phyloP scores from a whole-genome alignment of 805 yeast genomes.

The Monosporozyma solicola region DNA sequence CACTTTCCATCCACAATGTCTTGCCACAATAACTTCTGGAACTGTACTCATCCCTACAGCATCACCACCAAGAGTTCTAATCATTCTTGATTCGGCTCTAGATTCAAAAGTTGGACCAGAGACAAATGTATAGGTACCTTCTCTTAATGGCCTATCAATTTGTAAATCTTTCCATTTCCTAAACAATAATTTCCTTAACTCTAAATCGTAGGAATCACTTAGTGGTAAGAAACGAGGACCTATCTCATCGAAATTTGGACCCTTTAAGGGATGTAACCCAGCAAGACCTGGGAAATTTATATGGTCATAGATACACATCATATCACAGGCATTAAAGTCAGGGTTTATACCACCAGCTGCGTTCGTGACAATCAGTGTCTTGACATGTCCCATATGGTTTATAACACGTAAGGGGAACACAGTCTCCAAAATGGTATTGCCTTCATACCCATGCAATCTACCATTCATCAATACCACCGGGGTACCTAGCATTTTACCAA shows the following conservation, averaged over 20 bases:
- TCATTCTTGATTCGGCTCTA: slow-evolving; percentile 80
- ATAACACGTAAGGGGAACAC: slow-evolving; percentile 82
- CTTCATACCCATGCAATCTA: slow-evolving; percentile 86
- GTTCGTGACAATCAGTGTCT: slow-evolving; percentile 72
- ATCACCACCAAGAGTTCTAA: slow-evolving; percentile 72
- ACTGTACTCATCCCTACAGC: slow-evolving; percentile 98
- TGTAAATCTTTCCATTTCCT: slow-evolving; percentile 42
- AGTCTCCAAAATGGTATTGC: slow-evolving; percentile 71
- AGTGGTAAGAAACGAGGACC: slow-evolving; percentile 87
- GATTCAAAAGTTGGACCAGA: slow-evolving; percentile 94
- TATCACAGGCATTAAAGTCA: slow-evolving; percentile 66
- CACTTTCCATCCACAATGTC: slow-evolving; percentile 77
- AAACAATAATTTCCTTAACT: slow-evolving; percentile 54
- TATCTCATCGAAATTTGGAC: slow-evolving; percentile 67
- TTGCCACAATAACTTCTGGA: slow-evolving; percentile 88
- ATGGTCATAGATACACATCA: slow-evolving; percentile 87
- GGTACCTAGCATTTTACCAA: slow-evolving; percentile 63
- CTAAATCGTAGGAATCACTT: slow-evolving; percentile 81
- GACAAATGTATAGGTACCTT: slow-evolving; percentile 78
- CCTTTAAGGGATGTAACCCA: slow-evolving; percentile 80
- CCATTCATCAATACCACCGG: slow-evolving; percentile 94
- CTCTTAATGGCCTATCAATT: slow-evolving; percentile 55
- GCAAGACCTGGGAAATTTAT: slow-evolving; percentile 85
- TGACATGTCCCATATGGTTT: slow-evolving; percentile 45
- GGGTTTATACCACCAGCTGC: slow-evolving; percentile 90